phyloP scores from a whole-genome alignment of 768 basidiomycete genomes.

The Suillus brevipes region DNA sequence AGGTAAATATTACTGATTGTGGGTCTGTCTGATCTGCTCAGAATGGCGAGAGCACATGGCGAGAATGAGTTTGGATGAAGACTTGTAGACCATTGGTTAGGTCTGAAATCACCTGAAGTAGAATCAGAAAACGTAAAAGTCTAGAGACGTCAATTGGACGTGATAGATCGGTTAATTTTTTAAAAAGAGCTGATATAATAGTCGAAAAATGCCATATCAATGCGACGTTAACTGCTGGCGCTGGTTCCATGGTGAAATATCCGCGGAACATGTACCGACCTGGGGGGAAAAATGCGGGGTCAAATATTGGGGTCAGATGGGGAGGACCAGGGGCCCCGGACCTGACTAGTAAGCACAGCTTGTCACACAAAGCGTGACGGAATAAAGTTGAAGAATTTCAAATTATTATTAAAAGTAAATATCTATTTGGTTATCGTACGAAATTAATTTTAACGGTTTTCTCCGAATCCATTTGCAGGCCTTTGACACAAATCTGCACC shows the following conservation, averaged over 20 bases:
- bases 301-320: conserved; percentile 7
- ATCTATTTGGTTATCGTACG: conserved; percentile 7
- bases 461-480: conserved; percentile 16
- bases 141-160: conserved; percentile 3
- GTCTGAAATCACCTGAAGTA: conserved; percentile 14
- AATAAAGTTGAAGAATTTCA: conserved; percentile 19
- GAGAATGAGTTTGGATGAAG: conserved; percentile 4
- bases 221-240: neutral
- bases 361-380: conserved; percentile 4
- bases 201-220: neutral
- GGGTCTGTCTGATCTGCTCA: conserved; percentile 29
- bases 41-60: conserved; percentile 13
- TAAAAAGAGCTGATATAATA: neutral
- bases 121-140: conserved; percentile 15
- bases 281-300: conserved; percentile 6
- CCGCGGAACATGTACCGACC: neutral
- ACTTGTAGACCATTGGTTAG: conserved; percentile 3
- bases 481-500: conserved; percentile 18
- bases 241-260: neutral
- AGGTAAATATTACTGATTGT: conserved; percentile 22
- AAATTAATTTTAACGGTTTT: conserved; percentile 12
- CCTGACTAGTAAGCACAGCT: neutral
- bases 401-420: conserved; percentile 15
- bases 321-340: conserved; percentile 1
- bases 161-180: conserved; percentile 2